phyloP scores from a whole-genome alignment of 1,284 basidiomycete species.

The Heliocybe sulcata region DNA sequence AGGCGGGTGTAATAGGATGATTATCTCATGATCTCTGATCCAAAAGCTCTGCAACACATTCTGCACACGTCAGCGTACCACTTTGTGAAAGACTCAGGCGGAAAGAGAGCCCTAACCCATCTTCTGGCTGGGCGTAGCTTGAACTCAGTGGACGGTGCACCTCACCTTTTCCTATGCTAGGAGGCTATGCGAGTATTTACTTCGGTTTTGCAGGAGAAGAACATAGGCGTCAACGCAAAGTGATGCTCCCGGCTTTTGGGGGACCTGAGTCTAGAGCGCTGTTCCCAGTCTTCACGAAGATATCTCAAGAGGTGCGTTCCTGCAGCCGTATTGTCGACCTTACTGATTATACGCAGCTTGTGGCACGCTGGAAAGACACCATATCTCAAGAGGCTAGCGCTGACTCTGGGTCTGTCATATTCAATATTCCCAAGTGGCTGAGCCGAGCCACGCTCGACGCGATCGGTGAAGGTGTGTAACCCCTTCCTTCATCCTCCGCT shows the following conservation, averaged over 20 bases:
- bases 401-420: constrained; percentile 6
- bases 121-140: not conserved
- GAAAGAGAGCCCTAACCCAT: constrained; percentile 7
- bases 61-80: not conserved
- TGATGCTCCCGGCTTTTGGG: constrained; percentile 15
- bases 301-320: constrained; percentile 30
- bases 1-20: too few species aligned
- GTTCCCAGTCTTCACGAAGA: constrained; percentile 39
- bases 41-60: constrained; percentile 1
- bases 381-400: constrained; percentile 29
- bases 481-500: not conserved
- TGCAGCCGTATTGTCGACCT: not conserved
- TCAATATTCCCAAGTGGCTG: constrained; percentile 32
- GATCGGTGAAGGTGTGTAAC: constrained; percentile 32
- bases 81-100: constrained; percentile 8
- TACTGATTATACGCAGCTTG: constrained; percentile 20
- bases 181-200: not conserved
- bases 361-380: constrained; percentile 33
- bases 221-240: constrained; percentile 13
- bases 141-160: not conserved
- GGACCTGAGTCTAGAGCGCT: constrained; percentile 38
- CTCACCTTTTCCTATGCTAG: not conserved
- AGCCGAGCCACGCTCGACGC: constrained; percentile 38
- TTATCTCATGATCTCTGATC: not conserved
- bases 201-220: constrained; percentile 16